A percentile compares a stretch with the other conserved stretches of the same genome.
phyloP scores from a whole-genome alignment of 352 stramenopile genomes.

The Aphanomyces stellatus region DNA sequence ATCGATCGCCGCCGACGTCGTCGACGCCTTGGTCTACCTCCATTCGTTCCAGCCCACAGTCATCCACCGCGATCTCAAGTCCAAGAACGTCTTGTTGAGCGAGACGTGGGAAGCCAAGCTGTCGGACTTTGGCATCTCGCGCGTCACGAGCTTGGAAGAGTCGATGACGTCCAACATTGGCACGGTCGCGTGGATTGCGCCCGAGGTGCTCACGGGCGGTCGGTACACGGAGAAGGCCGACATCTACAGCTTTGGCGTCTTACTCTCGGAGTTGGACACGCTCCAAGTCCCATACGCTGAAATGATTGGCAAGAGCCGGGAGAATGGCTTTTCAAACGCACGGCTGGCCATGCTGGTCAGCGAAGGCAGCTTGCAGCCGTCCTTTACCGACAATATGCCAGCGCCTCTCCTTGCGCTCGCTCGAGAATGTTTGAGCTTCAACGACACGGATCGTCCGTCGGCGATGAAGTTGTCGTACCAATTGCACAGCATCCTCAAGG shows the following conservation, averaged over 20 bases:
- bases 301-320: slow-evolving; percentile 2
- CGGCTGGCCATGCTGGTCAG: slow-evolving; percentile 34
- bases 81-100: slow-evolving; percentile 44
- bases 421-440: slow-evolving; percentile 49
- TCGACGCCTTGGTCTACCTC: too few species aligned
- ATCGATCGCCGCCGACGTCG: too few species aligned
- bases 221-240: slow-evolving; percentile 20
- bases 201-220: slow-evolving; percentile 26
- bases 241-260: slow-evolving; percentile 20
- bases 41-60: too few species aligned
- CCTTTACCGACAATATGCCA: slow-evolving; percentile 40
- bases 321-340: slow-evolving; percentile 17
- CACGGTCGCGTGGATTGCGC: slow-evolving; percentile 53
- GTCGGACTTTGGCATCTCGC: slow-evolving; percentile 56
- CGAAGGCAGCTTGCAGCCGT: slow-evolving; percentile 55
- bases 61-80: slow-evolving; percentile 44
- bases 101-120: slow-evolving; percentile 51
- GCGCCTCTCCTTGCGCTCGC: slow-evolving; percentile 45
- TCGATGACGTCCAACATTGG: slow-evolving; percentile 35
- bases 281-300: slow-evolving; percentile 16
- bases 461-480: slow-evolving; percentile 74
- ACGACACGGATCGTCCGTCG: slow-evolving; percentile 51
- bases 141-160: slow-evolving; percentile 29
- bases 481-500: slow-evolving; percentile 58
- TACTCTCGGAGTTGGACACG: slow-evolving; percentile 15